Evolutionary conservation across 2,329 filamentous ascomycete genomes (phyloP).

Genomic region (Aquanectria penicillioides): DNA sequence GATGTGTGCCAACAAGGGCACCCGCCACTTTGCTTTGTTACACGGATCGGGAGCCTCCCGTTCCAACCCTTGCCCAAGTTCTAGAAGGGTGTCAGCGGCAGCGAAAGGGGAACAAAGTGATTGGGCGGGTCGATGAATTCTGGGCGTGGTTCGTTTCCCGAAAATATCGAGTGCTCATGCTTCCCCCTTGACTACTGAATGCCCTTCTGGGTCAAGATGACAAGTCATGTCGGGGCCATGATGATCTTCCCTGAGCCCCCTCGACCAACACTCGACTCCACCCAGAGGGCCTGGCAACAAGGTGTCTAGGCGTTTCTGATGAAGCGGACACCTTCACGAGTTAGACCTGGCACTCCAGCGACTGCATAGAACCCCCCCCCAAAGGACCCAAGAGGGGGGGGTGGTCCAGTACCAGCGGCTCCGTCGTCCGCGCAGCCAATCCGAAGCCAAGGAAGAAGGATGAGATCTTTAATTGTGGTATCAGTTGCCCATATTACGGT

Average conservation of each 20-base stretch:
- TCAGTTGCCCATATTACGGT: not conserved
- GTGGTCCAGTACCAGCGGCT: constrained; percentile 15
- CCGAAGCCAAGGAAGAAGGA: not conserved
- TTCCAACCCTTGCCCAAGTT: constrained; percentile 20
- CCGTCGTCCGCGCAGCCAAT: constrained; percentile 16
- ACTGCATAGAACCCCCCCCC: constrained; percentile 13
- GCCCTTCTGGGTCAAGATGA: constrained; percentile 20
- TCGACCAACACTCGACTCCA: constrained; percentile 34
- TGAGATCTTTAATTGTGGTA: constrained; percentile 7
- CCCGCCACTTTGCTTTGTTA: constrained; percentile 19
- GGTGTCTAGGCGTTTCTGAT: not conserved
- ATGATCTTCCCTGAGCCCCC: constrained; percentile 20
- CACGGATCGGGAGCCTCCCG: constrained; percentile 26
- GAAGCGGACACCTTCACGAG: constrained; percentile 2
- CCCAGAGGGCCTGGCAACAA: constrained; percentile 12
- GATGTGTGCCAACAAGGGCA: constrained; percentile 22
- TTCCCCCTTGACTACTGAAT: not conserved
- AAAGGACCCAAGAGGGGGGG: constrained; percentile 1
- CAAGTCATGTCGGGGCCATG: constrained; percentile 31
- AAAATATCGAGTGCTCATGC: not conserved
- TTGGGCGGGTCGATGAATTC: constrained; percentile 8
- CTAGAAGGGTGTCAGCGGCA: constrained; percentile 24
- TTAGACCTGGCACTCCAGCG: not conserved
- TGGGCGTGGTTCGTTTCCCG: constrained; percentile 2
- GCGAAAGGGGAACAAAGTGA: not conserved